phyloP scores from a whole-genome alignment of 306 rosid species.

The Hippophae tibetana region DNA sequence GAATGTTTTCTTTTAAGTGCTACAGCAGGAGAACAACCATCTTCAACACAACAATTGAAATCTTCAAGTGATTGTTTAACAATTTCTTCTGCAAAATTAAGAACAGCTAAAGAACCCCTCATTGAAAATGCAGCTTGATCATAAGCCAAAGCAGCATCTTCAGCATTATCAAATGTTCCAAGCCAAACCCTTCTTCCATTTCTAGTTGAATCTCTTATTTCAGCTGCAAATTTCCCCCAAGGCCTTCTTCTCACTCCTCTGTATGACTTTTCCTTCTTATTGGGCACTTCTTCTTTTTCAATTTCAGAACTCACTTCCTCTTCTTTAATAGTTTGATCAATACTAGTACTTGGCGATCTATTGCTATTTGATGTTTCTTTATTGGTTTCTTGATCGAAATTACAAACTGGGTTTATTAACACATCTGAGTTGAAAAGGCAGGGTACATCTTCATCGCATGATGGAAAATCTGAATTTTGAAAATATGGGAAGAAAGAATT shows the following conservation, averaged over 20 bases:
- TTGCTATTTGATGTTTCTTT: no score
- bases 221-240: conserved; percentile 94
- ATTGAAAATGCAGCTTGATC: conserved; percentile 79
- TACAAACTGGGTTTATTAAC: no score
- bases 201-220: conserved; percentile 82
- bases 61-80: conserved; percentile 38
- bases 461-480: no score
- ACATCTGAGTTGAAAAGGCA: no score
- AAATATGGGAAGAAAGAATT: no score
- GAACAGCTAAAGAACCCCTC: conserved; percentile 60
- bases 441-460: no score
- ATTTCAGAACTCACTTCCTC: no score
- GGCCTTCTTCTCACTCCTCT: conserved; percentile 88
- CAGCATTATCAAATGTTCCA: conserved; percentile 81
- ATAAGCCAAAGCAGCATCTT: conserved; percentile 83
- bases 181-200: conserved; percentile 83
- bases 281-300: neutral
- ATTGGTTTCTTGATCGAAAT: no score
- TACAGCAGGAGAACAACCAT: conserved; percentile 16
- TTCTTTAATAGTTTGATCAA: no score
- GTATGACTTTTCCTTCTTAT: conserved; percentile 17
- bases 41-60: neutral
- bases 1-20: conserved; percentile 9
- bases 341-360: no score
- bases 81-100: conserved; percentile 55